These are phyloP conservation scores for Fraxinus quadrangulata DNA, from an alignment of 257 asterid species.

Conservation along the genomic window DNA sequence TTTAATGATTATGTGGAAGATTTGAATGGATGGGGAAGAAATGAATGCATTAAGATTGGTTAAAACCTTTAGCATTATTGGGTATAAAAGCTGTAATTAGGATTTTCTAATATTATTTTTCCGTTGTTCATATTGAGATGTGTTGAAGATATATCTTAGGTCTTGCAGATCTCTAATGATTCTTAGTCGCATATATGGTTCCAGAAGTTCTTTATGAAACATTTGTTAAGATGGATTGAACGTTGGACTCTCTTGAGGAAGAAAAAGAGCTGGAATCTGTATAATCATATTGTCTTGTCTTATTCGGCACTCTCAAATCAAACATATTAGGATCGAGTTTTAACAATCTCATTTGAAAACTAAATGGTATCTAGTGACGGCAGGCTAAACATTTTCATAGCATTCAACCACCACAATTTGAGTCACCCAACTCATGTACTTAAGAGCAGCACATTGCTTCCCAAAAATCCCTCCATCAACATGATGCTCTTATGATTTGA, in stretches of 20 bases:
- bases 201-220: not conserved
- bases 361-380: too few species aligned
- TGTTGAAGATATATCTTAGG: not conserved
- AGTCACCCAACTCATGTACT: too few species aligned
- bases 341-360: too few species aligned
- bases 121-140: not conserved
- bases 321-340: too few species aligned
- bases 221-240: not conserved
- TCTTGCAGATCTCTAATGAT: constrained; percentile 15
- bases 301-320: not conserved
- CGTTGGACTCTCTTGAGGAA: not conserved
- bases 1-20: constrained; percentile 13
- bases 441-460: too few species aligned
- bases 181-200: not conserved
- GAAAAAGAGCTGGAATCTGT: not conserved
- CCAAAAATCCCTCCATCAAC: too few species aligned
- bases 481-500: too few species aligned
- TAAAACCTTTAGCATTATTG: not conserved
- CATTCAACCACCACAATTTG: too few species aligned
- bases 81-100: not conserved
- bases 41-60: not conserved
- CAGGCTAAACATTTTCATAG: too few species aligned
- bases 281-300: too few species aligned
- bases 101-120: not conserved
- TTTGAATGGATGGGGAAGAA: not conserved